These are phyloP conservation scores for Microthyrium microscopicum DNA, from an alignment of 2,329 filamentous ascomycete species.

Conservation along the genomic window DNA sequence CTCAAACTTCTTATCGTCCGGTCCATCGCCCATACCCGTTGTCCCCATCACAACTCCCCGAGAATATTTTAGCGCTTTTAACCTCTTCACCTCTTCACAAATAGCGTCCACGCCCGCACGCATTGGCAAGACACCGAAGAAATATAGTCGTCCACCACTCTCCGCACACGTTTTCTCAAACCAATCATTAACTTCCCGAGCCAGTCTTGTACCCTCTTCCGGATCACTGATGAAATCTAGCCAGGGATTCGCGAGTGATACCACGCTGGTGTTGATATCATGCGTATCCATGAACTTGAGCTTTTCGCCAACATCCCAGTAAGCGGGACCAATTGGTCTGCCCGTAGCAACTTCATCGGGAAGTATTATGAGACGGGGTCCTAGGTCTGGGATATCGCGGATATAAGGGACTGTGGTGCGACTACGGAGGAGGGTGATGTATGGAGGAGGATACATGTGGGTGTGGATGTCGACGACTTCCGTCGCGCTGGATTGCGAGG, in stretches of 20 bases:
- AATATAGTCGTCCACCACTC: slow-evolving; percentile 55
- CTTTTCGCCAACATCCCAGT: slow-evolving; percentile 65
- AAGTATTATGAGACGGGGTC: slow-evolving; percentile 47
- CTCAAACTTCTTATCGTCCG: slow-evolving; percentile 61
- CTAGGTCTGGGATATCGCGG: slow-evolving; percentile 40
- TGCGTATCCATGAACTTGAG: slow-evolving; percentile 79
- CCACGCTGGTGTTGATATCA: slow-evolving; percentile 63
- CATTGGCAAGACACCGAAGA: slow-evolving; percentile 68
- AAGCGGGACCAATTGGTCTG: slow-evolving; percentile 68
- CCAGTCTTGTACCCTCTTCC: slow-evolving; percentile 44
- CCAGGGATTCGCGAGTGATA: slow-evolving; percentile 88
- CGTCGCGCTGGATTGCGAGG: no score
- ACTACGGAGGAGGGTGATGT: slow-evolving; percentile 39
- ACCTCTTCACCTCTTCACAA: slow-evolving; percentile 45
- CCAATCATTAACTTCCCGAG: slow-evolving; percentile 57
- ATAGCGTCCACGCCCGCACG: slow-evolving; percentile 47
- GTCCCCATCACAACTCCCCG: slow-evolving; percentile 83
- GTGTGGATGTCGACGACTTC: slow-evolving; percentile 46
- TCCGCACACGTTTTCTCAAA: slow-evolving; percentile 54
- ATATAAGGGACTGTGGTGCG: slow-evolving; percentile 51
- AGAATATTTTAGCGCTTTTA: slow-evolving; percentile 47
- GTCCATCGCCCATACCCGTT: slow-evolving; percentile 57
- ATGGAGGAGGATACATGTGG: slow-evolving; percentile 45
- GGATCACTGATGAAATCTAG: slow-evolving; percentile 58
- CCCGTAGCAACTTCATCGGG: slow-evolving; percentile 44